Percentiles rank a stretch among this genome's conserved stretches.
These are phyloP conservation scores for Citrullus colocynthis DNA, from an alignment of 306 rosid species.

Conservation along the genomic window DNA sequence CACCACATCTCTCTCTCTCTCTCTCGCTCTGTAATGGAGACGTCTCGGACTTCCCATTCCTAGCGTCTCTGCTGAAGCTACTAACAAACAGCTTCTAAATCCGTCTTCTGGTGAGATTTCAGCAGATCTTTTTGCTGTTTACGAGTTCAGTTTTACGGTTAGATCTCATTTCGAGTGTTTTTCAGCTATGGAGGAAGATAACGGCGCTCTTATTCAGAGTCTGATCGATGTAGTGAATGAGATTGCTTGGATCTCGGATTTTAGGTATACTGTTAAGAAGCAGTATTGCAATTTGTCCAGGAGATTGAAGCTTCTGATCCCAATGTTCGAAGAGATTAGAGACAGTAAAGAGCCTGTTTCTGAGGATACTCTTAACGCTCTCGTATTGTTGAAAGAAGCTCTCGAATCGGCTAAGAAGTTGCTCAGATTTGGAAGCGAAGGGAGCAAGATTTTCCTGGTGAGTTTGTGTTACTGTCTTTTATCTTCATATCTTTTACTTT, in stretches of 20 bases:
- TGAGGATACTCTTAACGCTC: slow-evolving; percentile 33
- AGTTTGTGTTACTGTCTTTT: slow-evolving; percentile 16
- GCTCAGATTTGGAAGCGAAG: slow-evolving; percentile 73
- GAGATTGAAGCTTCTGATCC: slow-evolving; percentile 73
- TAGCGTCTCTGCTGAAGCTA: background rate
- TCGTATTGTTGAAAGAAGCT: slow-evolving; percentile 44
- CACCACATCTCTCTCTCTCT: background rate
- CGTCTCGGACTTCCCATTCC: background rate
- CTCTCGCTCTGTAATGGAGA: background rate
- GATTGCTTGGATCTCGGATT: slow-evolving; percentile 70
- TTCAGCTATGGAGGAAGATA: slow-evolving; percentile 57
- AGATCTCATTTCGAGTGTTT: slow-evolving; percentile 16
- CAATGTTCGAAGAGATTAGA: slow-evolving; percentile 88
- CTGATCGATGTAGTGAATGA: slow-evolving; percentile 55
- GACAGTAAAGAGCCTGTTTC: slow-evolving; percentile 39
- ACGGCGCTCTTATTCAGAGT: slow-evolving; percentile 25
- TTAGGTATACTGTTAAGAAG: slow-evolving; percentile 63
- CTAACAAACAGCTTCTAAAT: background rate
- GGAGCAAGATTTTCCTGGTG: slow-evolving; percentile 90
- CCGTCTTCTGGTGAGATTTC: background rate
- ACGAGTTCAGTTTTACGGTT: background rate
- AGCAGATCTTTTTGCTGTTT: background rate
- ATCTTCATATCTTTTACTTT: background rate
- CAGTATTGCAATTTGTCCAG: slow-evolving; percentile 81
- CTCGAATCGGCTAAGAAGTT: slow-evolving; percentile 54